Base-by-base conservation (phyloP, 495 filamentous ascomycete genomes). In the Beverwykella pulmonaria region DNA sequence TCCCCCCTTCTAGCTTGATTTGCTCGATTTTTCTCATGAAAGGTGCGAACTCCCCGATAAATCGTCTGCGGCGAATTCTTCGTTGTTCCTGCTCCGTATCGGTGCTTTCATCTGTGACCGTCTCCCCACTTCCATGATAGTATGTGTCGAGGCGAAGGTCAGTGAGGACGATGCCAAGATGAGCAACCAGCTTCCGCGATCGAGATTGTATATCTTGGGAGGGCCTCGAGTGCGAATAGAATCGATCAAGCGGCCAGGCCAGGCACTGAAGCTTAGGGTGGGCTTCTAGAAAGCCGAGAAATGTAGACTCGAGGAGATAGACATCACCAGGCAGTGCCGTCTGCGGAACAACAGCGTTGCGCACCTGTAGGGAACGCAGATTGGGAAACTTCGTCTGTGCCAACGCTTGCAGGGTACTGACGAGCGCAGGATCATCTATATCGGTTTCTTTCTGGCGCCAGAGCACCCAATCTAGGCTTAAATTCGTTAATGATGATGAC, bases 1-100 rank as follows among this genome's bases (percentile, higher is more conserved):
- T 65, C 12, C 72, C 72, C n/a, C 75, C 75, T 68, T 77, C 75
- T 15, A 77, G 65, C 58, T 77, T 77, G 57, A 77, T 71, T 29
- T 63, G 64, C 32, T 71, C 56, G 4, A 77, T 44, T n/a, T 72
- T 72, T 0, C 15, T 69, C 73, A 77, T 73, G 22, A 64, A 67
- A 8, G 70, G 36, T 7, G 73, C 73, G 48, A 77, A 77, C n/a
- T 71, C 57, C 47, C 53, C 39, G 49, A 77, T 74, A 62, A 77
- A 77, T 6, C 59, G 47, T 36, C 73, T 62, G 4, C 75, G 65
- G 0, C 71, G 71, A 8, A 61, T 49, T 30, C 70, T 46, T 30
- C 19, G 50, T 44, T 60, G 39, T 57, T 44, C 19, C 23, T 32
- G 56, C 12, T 41, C 32, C 2, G 2, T 17, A 15, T 29, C 6